These are phyloP conservation scores for Rhizopus delemar DNA, from an alignment of 371 early-diverging fungal species.

Conservation along the genomic window DNA sequence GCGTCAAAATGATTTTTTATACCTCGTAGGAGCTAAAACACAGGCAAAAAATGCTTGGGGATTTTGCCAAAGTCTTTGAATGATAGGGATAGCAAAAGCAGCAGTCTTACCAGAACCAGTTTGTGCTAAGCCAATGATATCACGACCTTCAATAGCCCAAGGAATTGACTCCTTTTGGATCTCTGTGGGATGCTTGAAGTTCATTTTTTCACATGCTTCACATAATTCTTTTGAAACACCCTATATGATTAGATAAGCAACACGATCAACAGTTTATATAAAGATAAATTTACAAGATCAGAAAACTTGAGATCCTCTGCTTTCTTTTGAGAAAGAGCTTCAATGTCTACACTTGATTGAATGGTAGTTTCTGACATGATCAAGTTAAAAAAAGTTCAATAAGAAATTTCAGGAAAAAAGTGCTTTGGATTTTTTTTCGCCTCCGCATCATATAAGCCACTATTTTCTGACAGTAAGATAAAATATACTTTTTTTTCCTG, in stretches of 20 bases:
- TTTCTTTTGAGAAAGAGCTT: conserved; percentile 25
- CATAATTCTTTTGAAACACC: conserved; percentile 85
- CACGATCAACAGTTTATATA: background rate
- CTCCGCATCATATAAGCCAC: background rate
- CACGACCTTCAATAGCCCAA: conserved; percentile 83
- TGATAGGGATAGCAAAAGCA: conserved; percentile 95
- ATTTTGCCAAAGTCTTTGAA: conserved; percentile 87
- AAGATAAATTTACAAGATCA: conserved; percentile 27
- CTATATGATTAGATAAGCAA: conserved; percentile 28
- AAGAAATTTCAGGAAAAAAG: background rate
- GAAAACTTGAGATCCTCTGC: conserved; percentile 30
- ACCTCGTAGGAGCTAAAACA: conserved; percentile 97
- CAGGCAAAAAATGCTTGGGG: conserved; percentile 92
- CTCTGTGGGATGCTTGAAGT: conserved; percentile 90
- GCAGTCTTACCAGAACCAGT: conserved; percentile 96
- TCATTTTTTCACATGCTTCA: conserved; percentile 86
- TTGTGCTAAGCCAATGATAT: conserved; percentile 96
- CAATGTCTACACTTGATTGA: conserved; percentile 28
- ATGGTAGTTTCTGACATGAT: conserved; percentile 9
- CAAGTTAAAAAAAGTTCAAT: background rate
- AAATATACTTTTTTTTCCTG: background rate
- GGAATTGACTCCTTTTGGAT: conserved; percentile 93
- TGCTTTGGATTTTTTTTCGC: background rate
- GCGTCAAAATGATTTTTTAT: conserved; percentile 13
- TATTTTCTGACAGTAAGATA: background rate